A percentile compares a stretch with the other conserved stretches of the same genome.
These are phyloP conservation scores for Blastomyces silverae DNA, from an alignment of 2,329 filamentous ascomycete species.

Conservation along the genomic window DNA sequence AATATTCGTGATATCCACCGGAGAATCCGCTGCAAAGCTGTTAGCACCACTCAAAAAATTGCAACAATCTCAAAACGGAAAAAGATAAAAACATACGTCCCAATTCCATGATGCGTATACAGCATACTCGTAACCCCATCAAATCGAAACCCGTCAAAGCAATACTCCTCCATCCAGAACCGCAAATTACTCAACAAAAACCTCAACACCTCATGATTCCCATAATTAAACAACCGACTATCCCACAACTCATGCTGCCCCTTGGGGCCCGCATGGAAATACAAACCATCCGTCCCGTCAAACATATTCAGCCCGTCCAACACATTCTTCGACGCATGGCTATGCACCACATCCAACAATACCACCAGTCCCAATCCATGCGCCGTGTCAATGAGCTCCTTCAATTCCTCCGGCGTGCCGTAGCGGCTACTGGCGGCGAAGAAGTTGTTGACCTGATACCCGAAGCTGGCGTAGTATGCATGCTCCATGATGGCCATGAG, in stretches of 20 bases:
- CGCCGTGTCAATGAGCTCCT: constrained; percentile 91
- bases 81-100: constrained; percentile 61
- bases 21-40: constrained; percentile 67
- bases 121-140: constrained; percentile 99
- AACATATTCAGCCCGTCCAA: constrained; percentile 93
- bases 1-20: constrained; percentile 97
- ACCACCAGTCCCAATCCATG: constrained; percentile 87
- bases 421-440: constrained; percentile 96
- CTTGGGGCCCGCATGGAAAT: constrained; percentile 83
- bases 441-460: constrained; percentile 98
- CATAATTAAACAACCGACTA: constrained; percentile 95
- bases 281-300: constrained; percentile 88
- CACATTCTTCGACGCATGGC: constrained; percentile 96
- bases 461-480: constrained; percentile 98
- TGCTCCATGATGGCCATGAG: constrained; percentile 99
- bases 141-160: constrained; percentile 95
- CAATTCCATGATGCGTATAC: constrained; percentile 91
- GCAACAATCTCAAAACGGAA: background rate
- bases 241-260: constrained; percentile 93
- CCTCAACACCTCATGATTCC: constrained; percentile 85
- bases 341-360: constrained; percentile 92
- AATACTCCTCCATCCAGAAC: constrained; percentile 99
- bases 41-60: constrained; percentile 10
- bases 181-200: constrained; percentile 91
- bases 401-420: constrained; percentile 86